A percentile compares a stretch with the other conserved stretches of the same genome.
Conservation (phyloP, 345 rosid genomes). For the Litchi chinensis region DNA sequence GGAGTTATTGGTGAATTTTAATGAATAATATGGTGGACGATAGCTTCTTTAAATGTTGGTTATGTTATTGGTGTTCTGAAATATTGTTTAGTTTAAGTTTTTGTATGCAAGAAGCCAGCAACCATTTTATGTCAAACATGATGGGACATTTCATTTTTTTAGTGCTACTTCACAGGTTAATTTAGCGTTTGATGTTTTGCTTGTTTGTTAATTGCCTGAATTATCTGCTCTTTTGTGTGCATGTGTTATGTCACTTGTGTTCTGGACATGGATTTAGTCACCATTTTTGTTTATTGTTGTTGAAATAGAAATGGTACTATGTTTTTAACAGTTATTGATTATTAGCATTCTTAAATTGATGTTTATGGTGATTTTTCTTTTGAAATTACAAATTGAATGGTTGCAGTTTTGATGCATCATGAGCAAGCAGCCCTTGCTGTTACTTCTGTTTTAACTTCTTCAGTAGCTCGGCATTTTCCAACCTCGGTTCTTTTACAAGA, state of each 20-base stretch:
- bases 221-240: not conserved
- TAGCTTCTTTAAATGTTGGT: not conserved
- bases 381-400: not conserved
- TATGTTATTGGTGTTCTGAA: not conserved
- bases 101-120: not conserved
- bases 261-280: not conserved
- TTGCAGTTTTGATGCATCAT: slow-evolving; percentile 52
- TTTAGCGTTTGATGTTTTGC: not conserved
- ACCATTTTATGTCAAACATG: not conserved
- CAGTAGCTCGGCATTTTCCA: slow-evolving; percentile 65
- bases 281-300: slow-evolving; percentile 10
- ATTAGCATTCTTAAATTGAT: not conserved
- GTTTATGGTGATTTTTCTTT: not conserved
- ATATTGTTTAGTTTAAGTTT: not conserved
- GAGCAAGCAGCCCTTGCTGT: slow-evolving; percentile 57
- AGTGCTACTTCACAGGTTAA: not conserved
- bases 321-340: not conserved
- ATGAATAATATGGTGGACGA: not conserved
- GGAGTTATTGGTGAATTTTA: not conserved
- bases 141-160: not conserved
- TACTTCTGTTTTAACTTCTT: slow-evolving; percentile 50
- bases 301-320: not conserved
- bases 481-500: slow-evolving; percentile 73
- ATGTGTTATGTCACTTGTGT: not conserved
- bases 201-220: not conserved